Evolutionary conservation across 305 asterid species (phyloP), one percentile per base, ranked within the genome.

Genomic region (Solanum hybrid): DNA sequence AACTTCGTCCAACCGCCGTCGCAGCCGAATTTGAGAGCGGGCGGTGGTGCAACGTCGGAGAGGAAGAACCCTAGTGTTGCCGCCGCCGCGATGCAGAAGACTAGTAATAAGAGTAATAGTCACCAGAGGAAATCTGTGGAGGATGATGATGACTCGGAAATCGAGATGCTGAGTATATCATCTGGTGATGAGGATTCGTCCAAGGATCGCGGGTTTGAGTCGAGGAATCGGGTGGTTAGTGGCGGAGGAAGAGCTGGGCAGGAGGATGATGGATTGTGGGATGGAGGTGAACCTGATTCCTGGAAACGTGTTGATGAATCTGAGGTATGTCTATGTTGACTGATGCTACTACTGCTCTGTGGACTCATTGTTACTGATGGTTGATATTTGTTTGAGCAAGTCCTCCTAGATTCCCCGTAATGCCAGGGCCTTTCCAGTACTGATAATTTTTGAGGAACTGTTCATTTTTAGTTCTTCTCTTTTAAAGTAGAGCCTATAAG

Each of bases 281-380:
- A 96, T 90, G 99, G 98, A 3, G 99, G 89, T 83, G 99, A 97
- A 94, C 99, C 99, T 37, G 93, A 91, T 91, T 91, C 94, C 92
- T 97, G 99, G 99, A 97, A 97, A 93, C 98, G 93, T 86, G 99
- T 97, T 69, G 96, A 95, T 92, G 99, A 97, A 94, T 93, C 98
- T 89, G 98, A 95, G 99, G 99, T 71, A 71, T 71, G 77, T 26
- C 77, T 11, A 26, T 71, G 77, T 26, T 69, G 76, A 24, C 33
- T 69, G 76, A 69, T 69, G 76, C 33, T 69, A 16, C 31, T 78
- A 7, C 31, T 36, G 12, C 10, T 39, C 8, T 5, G 69, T 39
- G 35, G 69, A 40, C 73, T 46, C 11, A 29, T 29, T 83, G 29
- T 83, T 79, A 46, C 87, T 29, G 73, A 29, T 83, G 28, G 71